Evolutionary conservation across 495 filamentous ascomycete species (phyloP), one percentile per base, ranked within the genome.

Genomic region (Parmelia sp.): DNA sequence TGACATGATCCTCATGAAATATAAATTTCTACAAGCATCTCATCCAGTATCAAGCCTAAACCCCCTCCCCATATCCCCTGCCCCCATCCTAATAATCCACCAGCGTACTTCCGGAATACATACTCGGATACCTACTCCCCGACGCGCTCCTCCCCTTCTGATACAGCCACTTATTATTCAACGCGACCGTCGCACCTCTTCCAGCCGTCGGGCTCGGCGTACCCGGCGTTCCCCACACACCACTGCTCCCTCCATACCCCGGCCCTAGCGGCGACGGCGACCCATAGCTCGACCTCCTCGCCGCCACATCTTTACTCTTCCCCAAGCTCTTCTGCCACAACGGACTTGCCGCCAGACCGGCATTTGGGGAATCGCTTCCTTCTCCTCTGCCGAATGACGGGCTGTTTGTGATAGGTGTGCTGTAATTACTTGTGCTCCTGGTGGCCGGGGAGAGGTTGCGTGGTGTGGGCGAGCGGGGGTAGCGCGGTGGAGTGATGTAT

Each of bases 161-260:
- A 75, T 96, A 98, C 47, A 96, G 75, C 93, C 92, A 98, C 76
- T 89, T 91, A 74, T 84, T 96, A 68, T 90, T 96, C 68, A 96
- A 71, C 17, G 83, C 81, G 45, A 97, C 79, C 60, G 82, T 89
- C 33, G 83, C 83, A 42, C 87, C 81, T 75, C 88, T 91, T 29
- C 83, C 83, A 3, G 68, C 72, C 21, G 79, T 71, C 9, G 85
- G 82, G 49, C 86, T 90, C 55, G 85, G 90, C 10, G 87, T 90
- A 57, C 82, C 79, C 0, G 85, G 82, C 11, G 70, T 71, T 65
- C 71, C 73, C 42, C 66, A 65, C 29, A 75, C 70, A 70, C 74
- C 75, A 66, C 74, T 77, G 64, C 78, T 78, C n/a, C 78, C 79
- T 36, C 79, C 78, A 25, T 83, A 82, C 63, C 82, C 78, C 58